Conservation (phyloP, 1,284 basidiomycete genomes). For the Mixia osmundae region DNA sequence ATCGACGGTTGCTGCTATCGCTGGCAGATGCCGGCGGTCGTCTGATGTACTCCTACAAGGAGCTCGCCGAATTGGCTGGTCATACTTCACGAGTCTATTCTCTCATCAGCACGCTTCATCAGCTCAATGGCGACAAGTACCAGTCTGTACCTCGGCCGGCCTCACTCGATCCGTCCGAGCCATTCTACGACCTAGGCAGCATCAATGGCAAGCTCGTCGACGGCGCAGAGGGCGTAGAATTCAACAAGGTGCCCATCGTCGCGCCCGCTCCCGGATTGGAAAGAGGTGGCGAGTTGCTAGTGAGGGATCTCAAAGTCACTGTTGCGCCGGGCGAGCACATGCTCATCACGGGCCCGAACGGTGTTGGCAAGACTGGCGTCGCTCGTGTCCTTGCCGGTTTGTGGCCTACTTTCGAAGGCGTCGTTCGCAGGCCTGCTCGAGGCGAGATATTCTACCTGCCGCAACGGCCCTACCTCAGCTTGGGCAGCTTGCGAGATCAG, state of each 20-base stretch:
- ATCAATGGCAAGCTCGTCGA: conserved; percentile 25
- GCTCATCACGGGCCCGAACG: conserved; percentile 34
- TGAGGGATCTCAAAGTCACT: conserved; percentile 45
- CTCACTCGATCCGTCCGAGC: conserved; percentile 15
- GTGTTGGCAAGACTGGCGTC: conserved; percentile 61
- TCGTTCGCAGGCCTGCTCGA: conserved; percentile 23
- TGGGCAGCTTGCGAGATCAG: conserved; percentile 70
- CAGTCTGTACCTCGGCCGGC: conserved; percentile 28
- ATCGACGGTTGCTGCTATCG: conserved; percentile 70
- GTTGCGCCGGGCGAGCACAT: conserved; percentile 62
- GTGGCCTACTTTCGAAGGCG: conserved; percentile 37
- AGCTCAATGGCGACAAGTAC: conserved; percentile 26
- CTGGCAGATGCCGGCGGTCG: conserved; percentile 77
- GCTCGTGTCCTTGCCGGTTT: conserved; percentile 72
- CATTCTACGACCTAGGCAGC: conserved; percentile 27
- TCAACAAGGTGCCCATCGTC: conserved; percentile 50
- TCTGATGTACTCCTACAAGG: conserved; percentile 30
- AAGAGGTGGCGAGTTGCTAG: conserved; percentile 36
- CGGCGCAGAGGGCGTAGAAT: conserved; percentile 12
- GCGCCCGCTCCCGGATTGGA: conserved; percentile 34
- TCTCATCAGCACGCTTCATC: conserved; percentile 62
- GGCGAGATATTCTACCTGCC: conserved; percentile 62
- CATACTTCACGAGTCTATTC: conserved; percentile 77
- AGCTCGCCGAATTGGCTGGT: conserved; percentile 75
- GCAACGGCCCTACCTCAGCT: conserved; percentile 73